Conservation (phyloP, 768 basidiomycete species). For the Russula vinacea region DNA sequence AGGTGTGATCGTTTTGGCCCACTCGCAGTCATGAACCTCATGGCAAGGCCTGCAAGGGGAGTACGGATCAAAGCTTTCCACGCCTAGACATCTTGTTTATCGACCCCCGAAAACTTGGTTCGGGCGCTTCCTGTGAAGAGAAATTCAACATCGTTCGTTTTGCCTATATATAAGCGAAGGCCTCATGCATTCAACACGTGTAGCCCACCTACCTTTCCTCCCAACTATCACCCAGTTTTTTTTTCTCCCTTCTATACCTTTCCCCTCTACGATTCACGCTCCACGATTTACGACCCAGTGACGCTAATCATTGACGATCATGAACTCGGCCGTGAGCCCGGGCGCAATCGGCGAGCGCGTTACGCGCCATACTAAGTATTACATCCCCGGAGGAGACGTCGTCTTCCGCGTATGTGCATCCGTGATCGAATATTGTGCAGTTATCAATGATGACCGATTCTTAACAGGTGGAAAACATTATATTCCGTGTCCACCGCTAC, state of each 20-base stretch:
- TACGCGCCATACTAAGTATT: constrained; percentile 42
- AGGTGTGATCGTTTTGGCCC: constrained; percentile 10
- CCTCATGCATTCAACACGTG: constrained; percentile 31
- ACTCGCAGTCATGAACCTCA: constrained; percentile 23
- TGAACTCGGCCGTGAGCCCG: constrained; percentile 26
- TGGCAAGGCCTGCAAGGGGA: constrained; percentile 15
- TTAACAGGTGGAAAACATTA: constrained; percentile 24
- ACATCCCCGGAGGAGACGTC: constrained; percentile 53
- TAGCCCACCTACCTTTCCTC: constrained; percentile 24
- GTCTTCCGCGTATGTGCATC: constrained; percentile 35
- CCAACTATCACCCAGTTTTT: constrained; percentile 17
- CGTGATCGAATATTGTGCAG: not conserved
- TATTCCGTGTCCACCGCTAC: constrained; percentile 31
- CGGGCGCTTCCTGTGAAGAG: constrained; percentile 19
- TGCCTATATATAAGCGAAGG: constrained; percentile 29
- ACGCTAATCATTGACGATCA: constrained; percentile 22
- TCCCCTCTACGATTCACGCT: not conserved
- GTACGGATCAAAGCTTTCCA: constrained; percentile 1
- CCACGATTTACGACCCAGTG: constrained; percentile 22
- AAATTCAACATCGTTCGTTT: constrained; percentile 19
- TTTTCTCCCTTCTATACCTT: not conserved
- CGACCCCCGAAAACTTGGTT: constrained; percentile 12
- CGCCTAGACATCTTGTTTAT: constrained; percentile 6
- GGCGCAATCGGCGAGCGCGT: constrained; percentile 31
- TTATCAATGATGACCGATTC: constrained; percentile 5